phyloP scores from a whole-genome alignment of 139 green algal species.

The Zygnema circumcarinatum region DNA sequence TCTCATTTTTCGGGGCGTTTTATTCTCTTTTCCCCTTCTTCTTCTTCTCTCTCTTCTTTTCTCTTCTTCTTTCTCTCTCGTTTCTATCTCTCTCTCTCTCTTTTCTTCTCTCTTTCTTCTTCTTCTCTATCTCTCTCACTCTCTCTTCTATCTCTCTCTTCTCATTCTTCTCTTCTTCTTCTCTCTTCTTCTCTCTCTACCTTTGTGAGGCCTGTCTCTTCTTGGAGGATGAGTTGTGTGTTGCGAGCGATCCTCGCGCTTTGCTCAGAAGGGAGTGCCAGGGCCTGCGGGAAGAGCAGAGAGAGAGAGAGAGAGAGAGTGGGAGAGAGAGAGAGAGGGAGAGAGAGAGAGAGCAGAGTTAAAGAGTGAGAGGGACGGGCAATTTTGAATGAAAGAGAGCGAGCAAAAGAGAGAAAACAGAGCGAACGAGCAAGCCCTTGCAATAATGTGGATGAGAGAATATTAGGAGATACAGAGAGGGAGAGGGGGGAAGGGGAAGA shows the following conservation, averaged over 20 bases:
- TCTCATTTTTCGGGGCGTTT: no score
- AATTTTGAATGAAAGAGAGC: constrained; percentile 15
- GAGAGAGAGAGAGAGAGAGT: not conserved
- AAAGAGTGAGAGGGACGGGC: not conserved
- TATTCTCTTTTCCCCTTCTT: no score
- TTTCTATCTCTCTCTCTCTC: no score
- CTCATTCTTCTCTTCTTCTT: no score
- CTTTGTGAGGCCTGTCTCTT: constrained; percentile 70
- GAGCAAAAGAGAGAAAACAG: constrained; percentile 7
- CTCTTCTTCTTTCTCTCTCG: no score
- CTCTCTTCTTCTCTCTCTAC: constrained; percentile 7
- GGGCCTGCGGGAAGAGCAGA: constrained; percentile 27
- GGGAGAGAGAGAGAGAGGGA: constrained; percentile 36
- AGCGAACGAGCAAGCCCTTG: not conserved
- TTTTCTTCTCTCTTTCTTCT: no score
- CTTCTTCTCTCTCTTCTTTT: no score
- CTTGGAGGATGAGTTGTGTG: constrained; percentile 77
- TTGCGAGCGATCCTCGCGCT: constrained; percentile 70
- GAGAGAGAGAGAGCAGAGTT: constrained; percentile 35
- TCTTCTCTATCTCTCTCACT: no score
- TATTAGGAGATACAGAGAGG: no score
- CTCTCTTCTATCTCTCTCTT: no score
- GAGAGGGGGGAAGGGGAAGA: not conserved
- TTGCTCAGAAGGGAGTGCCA: constrained; percentile 75
- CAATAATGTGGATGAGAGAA: no score